Evolutionary conservation across 176 grass and related monocot species (phyloP), one percentile per base, ranked within the genome.

Genomic region (Raddia distichophylla): DNA sequence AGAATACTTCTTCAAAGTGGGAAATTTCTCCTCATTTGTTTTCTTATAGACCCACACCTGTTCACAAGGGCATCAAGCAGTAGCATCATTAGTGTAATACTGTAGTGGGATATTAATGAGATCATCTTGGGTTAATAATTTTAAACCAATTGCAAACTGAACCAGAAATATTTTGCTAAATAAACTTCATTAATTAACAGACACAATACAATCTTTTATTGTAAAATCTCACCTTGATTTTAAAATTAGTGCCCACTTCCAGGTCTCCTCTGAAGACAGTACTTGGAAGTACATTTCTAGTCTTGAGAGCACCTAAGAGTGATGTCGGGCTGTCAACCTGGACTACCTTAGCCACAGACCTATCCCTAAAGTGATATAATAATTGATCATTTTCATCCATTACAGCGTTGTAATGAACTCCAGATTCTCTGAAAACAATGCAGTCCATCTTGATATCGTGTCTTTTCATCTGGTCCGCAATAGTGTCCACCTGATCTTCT

Each of bases 21-120:
- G 95, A 49, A 98, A 98, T 84, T 86, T 98, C 40, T 98, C 95
- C 81, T 98, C 92, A 73, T 83, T 85, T 78, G 95, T 93, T 83
- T 98, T 98, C 83, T 98, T 98, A 87, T 94, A 98, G 5, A 89
- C 95, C 92, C 95, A 98, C 56, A 98, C 95, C 95, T 98, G 58
- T 74, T 87, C 62, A 90, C 61, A 91, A 62, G 74, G 34, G 32
- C 20, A 75, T 77, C 49, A 67, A 82, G 50, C 58, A 81, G 67
- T 76, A 70, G 74, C n/a, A 68, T 58, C 66, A 33, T 33, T 74
- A 27, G 27, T 27, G 40, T 67, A 40, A 80, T 27, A 27, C 17
- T 12, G 53, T 16, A 69, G 18, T 55, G 10, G 52, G 19, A 67
- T 34, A 34, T 27, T 78, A 60, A 78, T 83, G 9, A 40, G 16